Evolutionary conservation across 805 yeast species (phyloP), one percentile per base, ranked within the genome.

Genomic region (Tetrapisispora arboricola): DNA sequence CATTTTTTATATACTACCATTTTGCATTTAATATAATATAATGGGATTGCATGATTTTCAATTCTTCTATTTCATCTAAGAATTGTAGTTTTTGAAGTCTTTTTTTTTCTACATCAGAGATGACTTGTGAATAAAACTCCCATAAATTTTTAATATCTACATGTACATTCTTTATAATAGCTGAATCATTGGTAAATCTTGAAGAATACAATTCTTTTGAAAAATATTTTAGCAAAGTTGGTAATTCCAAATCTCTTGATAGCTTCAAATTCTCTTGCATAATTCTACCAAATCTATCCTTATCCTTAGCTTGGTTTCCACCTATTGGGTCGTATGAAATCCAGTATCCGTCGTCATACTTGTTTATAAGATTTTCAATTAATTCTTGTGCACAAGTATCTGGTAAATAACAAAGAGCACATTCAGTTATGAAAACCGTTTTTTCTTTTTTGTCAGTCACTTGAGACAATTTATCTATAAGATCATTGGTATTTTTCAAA

Each of bases 271-370:
- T 76, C 17, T 64, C 64, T 22, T 69, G 65, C 83, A 76, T 76
- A 13, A 76, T 70, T 1, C 50, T 46, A 1, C 82, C 82, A 56
- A 76, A 76, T 16, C 54, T 48, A 40, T 58, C 61, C 21, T 48
- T 47, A 24, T 43, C 44, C 5, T 43, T 44, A 4, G 66, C 55
- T 39, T 68, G 75, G 6, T 21, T 16, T 7, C 78, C 70, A 0
- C 78, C 76, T 57, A 76, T 72, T 4, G 83, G 83, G 46, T 76
- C 83, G 55, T 76, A 76, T 47, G 76, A 66, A 5, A 72, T 49
- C 46, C 64, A 45, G 47, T 36, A 25, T 1, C 60, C 53, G 20
- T 50, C 37, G 31, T 32, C 22, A 44, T 67, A 62, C 9, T 22
- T 20, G 0, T 43, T 29, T 13, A 50, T 46, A 50, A 75, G 54